Conservation (phyloP, 83 land plant genomes). For the Picea abies region DNA sequence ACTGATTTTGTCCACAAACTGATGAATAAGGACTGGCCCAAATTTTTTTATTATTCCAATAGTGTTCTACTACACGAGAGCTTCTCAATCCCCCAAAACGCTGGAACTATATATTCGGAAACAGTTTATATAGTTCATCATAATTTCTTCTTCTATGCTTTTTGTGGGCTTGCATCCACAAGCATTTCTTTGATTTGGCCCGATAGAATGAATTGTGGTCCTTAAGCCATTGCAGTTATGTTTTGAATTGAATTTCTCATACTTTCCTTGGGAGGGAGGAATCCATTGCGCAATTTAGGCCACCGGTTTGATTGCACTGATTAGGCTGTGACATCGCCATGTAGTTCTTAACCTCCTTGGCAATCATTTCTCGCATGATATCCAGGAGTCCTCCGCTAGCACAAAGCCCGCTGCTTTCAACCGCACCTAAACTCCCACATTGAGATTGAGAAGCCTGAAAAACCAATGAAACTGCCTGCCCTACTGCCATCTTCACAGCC, state of each 20-base stretch:
- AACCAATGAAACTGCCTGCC: conserved; percentile 13
- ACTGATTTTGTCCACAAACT: not conserved
- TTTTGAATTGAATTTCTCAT: not conserved
- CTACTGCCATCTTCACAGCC: conserved; percentile 13
- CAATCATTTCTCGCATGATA: conserved; percentile 17
- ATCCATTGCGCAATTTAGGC: conserved; percentile 12
- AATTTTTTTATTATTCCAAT: not conserved
- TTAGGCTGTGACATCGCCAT: conserved; percentile 7
- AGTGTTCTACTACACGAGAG: conserved; percentile 3
- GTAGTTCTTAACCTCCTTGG: conserved; percentile 14
- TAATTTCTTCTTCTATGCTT: conserved; percentile 3
- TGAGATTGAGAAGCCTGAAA: conserved; percentile 12
- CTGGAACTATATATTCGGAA: not conserved
- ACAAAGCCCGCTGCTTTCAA: not conserved
- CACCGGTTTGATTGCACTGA: not conserved
- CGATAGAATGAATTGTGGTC: too few species aligned
- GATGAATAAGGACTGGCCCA: conserved; percentile 3
- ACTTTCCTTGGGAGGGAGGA: conserved; percentile 1
- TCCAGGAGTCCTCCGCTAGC: not conserved
- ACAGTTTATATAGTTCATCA: too few species aligned
- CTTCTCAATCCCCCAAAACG: conserved; percentile 5
- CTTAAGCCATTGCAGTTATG: too few species aligned
- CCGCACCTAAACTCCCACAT: not conserved
- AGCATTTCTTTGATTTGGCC: not conserved
- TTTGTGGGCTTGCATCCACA: not conserved